Percentiles rank a stretch among this genome's conserved stretches.
phyloP scores from a whole-genome alignment of 2,329 filamentous ascomycete species.

The Mariannaea sp. region DNA sequence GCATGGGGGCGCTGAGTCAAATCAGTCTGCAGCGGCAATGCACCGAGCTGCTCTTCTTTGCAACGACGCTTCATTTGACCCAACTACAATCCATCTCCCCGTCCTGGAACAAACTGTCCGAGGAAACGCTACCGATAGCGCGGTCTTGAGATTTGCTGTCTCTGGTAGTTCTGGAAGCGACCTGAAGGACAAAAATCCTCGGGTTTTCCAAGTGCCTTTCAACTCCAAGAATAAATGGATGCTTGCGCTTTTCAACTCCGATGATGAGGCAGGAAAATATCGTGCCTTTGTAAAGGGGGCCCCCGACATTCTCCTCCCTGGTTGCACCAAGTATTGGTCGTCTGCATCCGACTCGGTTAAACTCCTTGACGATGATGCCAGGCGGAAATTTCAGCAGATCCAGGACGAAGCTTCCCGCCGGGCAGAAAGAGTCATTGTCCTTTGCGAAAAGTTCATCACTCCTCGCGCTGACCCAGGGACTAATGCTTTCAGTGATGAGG shows the following conservation, averaged over 20 bases:
- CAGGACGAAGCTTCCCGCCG: conserved; percentile 49
- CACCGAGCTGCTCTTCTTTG: conserved; percentile 39
- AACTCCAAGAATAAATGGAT: conserved; percentile 59
- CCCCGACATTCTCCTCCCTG: conserved; percentile 41
- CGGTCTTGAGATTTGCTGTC: conserved; percentile 48
- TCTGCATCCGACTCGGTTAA: conserved; percentile 37
- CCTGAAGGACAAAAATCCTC: conserved; percentile 26
- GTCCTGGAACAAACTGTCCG: conserved; percentile 43
- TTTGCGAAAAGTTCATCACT: conserved; percentile 46
- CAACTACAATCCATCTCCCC: conserved; percentile 43
- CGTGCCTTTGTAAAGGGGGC: conserved; percentile 59
- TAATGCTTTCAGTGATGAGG: conserved; percentile 56
- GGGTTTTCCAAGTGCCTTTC: conserved; percentile 51
- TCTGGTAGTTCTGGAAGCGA: conserved; percentile 26
- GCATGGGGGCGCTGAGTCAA: background rate
- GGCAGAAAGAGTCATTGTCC: conserved; percentile 50
- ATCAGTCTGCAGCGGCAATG: conserved; percentile 6
- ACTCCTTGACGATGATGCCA: conserved; percentile 43
- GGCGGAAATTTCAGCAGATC: conserved; percentile 40
- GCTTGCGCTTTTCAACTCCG: conserved; percentile 46
- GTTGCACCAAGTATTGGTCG: conserved; percentile 42
- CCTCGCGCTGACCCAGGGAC: conserved; percentile 41
- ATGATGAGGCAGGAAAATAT: too few relatives aligned
- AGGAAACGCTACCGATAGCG: conserved; percentile 51
- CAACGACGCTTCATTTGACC: conserved; percentile 51